Percentiles rank a stretch among this genome's conserved stretches.
These are phyloP conservation scores for Chlamydomonas sp. DNA, from an alignment of 139 green algal genomes.

Conservation along the genomic window DNA sequence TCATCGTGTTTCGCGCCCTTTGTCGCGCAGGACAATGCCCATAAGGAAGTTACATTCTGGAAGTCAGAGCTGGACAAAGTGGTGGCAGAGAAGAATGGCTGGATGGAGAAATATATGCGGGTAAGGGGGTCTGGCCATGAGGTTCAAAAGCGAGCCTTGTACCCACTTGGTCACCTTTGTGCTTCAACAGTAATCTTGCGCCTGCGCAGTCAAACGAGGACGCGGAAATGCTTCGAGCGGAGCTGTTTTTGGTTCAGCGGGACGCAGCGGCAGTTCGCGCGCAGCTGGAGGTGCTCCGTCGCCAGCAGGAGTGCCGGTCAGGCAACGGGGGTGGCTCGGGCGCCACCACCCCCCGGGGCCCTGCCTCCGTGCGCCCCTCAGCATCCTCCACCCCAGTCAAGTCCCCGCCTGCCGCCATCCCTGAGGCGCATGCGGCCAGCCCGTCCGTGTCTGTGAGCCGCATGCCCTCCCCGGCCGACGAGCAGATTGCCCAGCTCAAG, in stretches of 20 bases:
- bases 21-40: neutral
- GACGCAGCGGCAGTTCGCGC: neutral
- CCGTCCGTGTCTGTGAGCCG: neutral
- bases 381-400: neutral
- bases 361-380: neutral
- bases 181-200: neutral
- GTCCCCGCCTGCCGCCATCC: neutral
- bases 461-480: neutral
- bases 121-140: neutral
- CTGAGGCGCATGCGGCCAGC: neutral
- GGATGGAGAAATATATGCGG: slow-evolving; percentile 23
- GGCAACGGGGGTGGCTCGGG: neutral
- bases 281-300: slow-evolving; percentile 12
- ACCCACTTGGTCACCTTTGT: neutral
- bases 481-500: slow-evolving; percentile 20
- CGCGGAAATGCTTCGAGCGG: slow-evolving; percentile 20
- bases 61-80: slow-evolving; percentile 37
- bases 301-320: slow-evolving; percentile 11
- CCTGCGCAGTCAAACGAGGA: slow-evolving; percentile 10
- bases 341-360: neutral
- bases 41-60: slow-evolving; percentile 15
- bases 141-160: neutral
- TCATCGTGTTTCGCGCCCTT: neutral
- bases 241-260: slow-evolving; percentile 28
- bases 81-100: slow-evolving; percentile 19